Evolutionary conservation across 306 rosid species (phyloP).

Genomic region (Cicer arietinum): DNA sequence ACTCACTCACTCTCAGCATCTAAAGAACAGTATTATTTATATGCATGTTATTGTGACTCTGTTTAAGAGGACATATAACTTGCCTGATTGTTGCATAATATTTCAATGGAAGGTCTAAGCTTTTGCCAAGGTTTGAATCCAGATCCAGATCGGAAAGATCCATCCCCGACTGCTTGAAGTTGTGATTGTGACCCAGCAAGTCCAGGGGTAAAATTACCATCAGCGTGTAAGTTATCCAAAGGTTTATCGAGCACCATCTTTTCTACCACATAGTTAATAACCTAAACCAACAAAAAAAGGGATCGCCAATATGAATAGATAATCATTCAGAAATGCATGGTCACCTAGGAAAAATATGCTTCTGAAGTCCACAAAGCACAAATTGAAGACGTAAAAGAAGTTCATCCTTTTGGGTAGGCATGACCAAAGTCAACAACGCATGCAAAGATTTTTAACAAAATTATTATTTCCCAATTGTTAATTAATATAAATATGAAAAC

Average conservation of each 20-base stretch:
- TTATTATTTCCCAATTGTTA: slow-evolving; percentile 11
- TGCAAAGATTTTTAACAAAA: slow-evolving; percentile 1
- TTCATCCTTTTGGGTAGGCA: slow-evolving; percentile 12
- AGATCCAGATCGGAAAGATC: slow-evolving; percentile 84
- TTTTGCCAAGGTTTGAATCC: slow-evolving; percentile 91
- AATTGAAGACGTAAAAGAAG: background rate
- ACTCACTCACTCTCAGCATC: slow-evolving; percentile 13
- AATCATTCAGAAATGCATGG: slow-evolving; percentile 25
- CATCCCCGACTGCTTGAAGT: slow-evolving; percentile 69
- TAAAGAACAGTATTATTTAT: background rate
- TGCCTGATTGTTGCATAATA: slow-evolving; percentile 96
- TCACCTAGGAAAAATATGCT: slow-evolving; percentile 27
- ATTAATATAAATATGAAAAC: slow-evolving; percentile 42
- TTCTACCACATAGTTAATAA: slow-evolving; percentile 86
- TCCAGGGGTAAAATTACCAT: slow-evolving; percentile 71
- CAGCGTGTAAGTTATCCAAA: slow-evolving; percentile 66
- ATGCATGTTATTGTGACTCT: slow-evolving; percentile 15
- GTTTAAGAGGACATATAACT: slow-evolving; percentile 45
- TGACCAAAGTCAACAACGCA: slow-evolving; percentile 19
- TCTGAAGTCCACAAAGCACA: slow-evolving; percentile 23
- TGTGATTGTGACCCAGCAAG: slow-evolving; percentile 67
- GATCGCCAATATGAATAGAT: slow-evolving; percentile 18
- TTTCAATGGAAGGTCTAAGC: slow-evolving; percentile 89
- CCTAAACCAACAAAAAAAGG: slow-evolving; percentile 54
- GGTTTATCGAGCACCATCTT: slow-evolving; percentile 98